Conservation (phyloP, 768 basidiomycete species). For the Gloeophyllum trabeum region DNA sequence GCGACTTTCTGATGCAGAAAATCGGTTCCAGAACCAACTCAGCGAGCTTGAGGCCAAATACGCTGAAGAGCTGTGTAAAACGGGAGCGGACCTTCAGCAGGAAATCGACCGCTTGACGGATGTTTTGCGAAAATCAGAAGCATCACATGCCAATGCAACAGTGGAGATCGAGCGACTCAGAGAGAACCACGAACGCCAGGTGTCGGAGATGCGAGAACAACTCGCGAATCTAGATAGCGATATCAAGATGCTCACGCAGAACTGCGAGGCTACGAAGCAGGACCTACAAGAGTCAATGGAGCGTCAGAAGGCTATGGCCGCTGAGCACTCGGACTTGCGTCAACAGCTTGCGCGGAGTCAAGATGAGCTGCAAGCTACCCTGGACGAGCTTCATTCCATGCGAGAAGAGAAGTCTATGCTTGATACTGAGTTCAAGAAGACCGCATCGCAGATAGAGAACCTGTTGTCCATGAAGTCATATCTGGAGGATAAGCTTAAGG, state of each 20-base stretch:
- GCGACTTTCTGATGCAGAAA: background rate
- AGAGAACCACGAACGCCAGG: slow-evolving; percentile 4
- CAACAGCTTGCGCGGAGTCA: no score
- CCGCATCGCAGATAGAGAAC: slow-evolving; percentile 59
- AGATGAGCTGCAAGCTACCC: no score
- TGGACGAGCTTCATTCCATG: no score
- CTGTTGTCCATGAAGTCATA: slow-evolving; percentile 47
- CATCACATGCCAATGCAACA: slow-evolving; percentile 9
- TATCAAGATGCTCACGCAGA: slow-evolving; percentile 12
- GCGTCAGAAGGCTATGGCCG: no score
- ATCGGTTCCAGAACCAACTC: no score
- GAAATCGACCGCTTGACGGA: slow-evolving; percentile 3
- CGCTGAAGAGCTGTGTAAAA: background rate
- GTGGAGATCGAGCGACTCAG: slow-evolving; percentile 7
- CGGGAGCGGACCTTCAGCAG: slow-evolving; percentile 5
- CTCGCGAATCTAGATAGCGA: slow-evolving; percentile 25
- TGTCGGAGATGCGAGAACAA: no score
- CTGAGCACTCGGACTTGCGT: no score
- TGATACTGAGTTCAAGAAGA: slow-evolving; percentile 42
- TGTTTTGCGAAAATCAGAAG: slow-evolving; percentile 9
- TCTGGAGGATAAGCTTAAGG: slow-evolving; percentile 52
- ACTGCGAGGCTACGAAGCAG: slow-evolving; percentile 26
- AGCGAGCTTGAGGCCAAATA: background rate
- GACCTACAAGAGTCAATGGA: slow-evolving; percentile 20
- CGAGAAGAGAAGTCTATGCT: slow-evolving; percentile 41